Base-by-base conservation (phyloP, 176 grass and related monocot genomes). In the Ensete glaucum region DNA sequence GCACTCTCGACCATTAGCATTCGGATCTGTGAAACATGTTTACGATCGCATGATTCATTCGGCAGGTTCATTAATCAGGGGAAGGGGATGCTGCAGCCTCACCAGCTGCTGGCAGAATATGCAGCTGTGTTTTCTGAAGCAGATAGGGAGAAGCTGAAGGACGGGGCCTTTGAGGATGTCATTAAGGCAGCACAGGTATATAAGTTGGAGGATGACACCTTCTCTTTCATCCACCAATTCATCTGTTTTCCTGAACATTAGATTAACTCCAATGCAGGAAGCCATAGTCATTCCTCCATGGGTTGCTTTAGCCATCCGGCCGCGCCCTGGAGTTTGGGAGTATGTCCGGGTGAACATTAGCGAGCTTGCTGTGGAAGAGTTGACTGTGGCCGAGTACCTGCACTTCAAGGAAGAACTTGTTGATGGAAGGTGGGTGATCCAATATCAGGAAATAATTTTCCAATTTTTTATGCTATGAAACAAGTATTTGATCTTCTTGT, bases 391-490 rank as follows among this genome's bases (percentile, higher is more conserved):
- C 3, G 94, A 98, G 73, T 98, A 98, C 86, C 78, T 98, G 80
- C 90, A 98, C 57, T 98, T 98, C 84, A 98, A 98, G 84, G 94
- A 98, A 82, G 85, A 93, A 53, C 90, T 98, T 82, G 86, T 86
- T 24, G 85, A 98, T 73, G 90, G 62, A 80, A 85, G 88, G 94
- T 90, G 85, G 76, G 62, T 6, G 60, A 73, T 21, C 52, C 49
- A 20, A 57, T 43, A 43, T 6, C 34, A 17, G 16, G 50, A 34
- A 7, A 52, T 54, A 64, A 19, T 50, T 68, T 9, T 65, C 24
- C 20, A 24, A 22, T 82, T 68, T 1, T 15, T 11, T 24, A 19
- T 55, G 58, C 17, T 67, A 11, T 64, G 12, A 43, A 43, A 43
- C 14, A 23, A 72, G 1, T 56, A 50, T n/a, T 60, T 15, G n/a